These are phyloP conservation scores for Macroventuria anomochaeta DNA, from an alignment of 2,329 filamentous ascomycete species.

Conservation along the genomic window DNA sequence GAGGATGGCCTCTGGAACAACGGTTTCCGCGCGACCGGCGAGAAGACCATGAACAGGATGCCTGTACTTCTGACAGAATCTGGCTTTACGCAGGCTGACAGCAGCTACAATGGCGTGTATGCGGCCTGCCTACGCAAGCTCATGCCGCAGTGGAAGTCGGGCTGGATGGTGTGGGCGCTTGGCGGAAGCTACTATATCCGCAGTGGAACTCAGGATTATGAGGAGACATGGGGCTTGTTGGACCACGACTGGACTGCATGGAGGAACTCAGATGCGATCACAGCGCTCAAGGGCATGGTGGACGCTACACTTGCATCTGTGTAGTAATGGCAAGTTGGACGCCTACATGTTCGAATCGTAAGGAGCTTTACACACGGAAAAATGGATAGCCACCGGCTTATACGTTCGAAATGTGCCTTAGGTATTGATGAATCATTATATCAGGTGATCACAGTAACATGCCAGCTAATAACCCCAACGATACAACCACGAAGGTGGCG, in stretches of 20 bases:
- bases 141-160: conserved; percentile 62
- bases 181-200: conserved; percentile 65
- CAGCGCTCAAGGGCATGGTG: conserved; percentile 61
- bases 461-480: background rate
- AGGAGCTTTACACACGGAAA: no score
- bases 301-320: conserved; percentile 31
- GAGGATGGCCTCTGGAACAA: conserved; percentile 56
- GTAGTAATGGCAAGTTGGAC: background rate
- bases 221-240: conserved; percentile 62
- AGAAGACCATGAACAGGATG: conserved; percentile 52
- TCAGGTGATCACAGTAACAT: background rate
- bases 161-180: conserved; percentile 66
- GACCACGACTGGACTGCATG: conserved; percentile 54
- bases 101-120: conserved; percentile 58
- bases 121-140: conserved; percentile 61
- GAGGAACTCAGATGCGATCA: conserved; percentile 48
- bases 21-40: conserved; percentile 62
- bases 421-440: background rate
- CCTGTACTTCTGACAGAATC: conserved; percentile 67
- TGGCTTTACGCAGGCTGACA: conserved; percentile 55
- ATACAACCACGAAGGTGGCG: background rate
- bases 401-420: no score
- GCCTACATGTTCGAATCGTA: no score
- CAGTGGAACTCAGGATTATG: conserved; percentile 55
- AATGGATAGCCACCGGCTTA: no score